Base-by-base conservation (phyloP, 768 basidiomycete species). In the Lanmaoa rubissima region DNA sequence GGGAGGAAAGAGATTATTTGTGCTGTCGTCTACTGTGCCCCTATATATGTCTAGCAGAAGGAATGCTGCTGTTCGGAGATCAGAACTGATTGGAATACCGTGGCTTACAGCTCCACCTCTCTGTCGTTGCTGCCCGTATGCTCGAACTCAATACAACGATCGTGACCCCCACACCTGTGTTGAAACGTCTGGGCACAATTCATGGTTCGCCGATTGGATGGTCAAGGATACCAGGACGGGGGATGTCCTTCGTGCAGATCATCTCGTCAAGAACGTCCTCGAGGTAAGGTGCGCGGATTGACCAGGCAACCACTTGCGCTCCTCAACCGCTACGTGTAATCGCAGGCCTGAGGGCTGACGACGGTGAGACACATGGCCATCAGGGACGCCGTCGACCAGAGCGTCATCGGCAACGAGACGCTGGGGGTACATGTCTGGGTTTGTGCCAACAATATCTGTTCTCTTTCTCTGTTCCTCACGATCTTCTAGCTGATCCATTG, bases 161-260 rank as follows among this genome's bases (percentile, higher is more conserved):
- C 75, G 96, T 98, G 88, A 98, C 96, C 0, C 90, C 96, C 16
- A 83, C 91, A 3, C 79, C 94, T 13, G 95, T 98, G 11, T 95
- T 98, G 95, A 97, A 73, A 87, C 96, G 1, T 98, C 94, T 35
- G 95, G 97, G 31, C 97, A 98, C 75, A 95, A 98, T 58, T 95
- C 94, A 42, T 85, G 95, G 62, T 99, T 98, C 69, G 92, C 96
- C 7, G 97, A 99, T 70, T 99, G 95, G 96, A 98, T 98, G 96
- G 92, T 93, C 68, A 97, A 96, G 77, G 96, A 98, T 65, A 77
- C 78, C 26, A 86, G 92, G 77, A 95, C 90, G n/a, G 94, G 94
- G 43, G 94, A 98, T 66, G 95, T 98, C 48, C 85, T 97, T 65
- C 88, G 96, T 44, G 96, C 96, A 26, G 95, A 98, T 72, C 97